Conservation (phyloP, 2,329 filamentous ascomycete genomes). For the Myriosclerotinia scirpicola region DNA sequence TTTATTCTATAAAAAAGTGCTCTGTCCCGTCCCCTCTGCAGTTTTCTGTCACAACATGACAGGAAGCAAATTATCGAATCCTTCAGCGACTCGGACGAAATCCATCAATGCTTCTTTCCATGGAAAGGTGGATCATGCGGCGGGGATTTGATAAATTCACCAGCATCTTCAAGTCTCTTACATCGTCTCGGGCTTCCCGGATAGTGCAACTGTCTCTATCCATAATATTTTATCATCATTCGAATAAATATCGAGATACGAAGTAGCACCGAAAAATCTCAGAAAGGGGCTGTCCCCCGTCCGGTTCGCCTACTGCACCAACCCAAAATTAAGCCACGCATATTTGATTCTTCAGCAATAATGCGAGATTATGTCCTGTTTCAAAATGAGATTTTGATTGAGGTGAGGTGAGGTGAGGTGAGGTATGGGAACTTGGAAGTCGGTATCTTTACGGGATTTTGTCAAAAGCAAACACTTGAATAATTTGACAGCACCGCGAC, state of each 20-base stretch:
- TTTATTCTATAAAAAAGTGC: not conserved
- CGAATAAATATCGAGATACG: not conserved
- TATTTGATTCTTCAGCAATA: not conserved
- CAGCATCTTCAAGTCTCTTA: not conserved
- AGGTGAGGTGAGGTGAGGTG: no score
- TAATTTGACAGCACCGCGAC: not conserved
- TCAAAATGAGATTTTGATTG: no score
- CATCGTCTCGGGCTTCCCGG: not conserved
- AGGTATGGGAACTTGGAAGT: no score
- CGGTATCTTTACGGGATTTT: not conserved
- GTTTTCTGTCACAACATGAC: not conserved
- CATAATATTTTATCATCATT: not conserved
- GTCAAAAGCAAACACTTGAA: conserved; percentile 15
- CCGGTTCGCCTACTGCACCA: not conserved
- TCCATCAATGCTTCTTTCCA: not conserved
- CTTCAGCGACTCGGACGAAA: not conserved
- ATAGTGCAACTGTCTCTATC: not conserved
- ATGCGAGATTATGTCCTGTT: not conserved
- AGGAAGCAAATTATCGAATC: not conserved
- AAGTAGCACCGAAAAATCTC: not conserved
- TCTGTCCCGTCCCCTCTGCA: not conserved
- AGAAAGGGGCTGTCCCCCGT: not conserved
- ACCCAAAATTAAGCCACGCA: not conserved
- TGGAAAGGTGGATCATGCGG: not conserved
- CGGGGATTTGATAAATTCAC: not conserved